Conservation (phyloP, 768 basidiomycete genomes). For the Exidia glandulosa region DNA sequence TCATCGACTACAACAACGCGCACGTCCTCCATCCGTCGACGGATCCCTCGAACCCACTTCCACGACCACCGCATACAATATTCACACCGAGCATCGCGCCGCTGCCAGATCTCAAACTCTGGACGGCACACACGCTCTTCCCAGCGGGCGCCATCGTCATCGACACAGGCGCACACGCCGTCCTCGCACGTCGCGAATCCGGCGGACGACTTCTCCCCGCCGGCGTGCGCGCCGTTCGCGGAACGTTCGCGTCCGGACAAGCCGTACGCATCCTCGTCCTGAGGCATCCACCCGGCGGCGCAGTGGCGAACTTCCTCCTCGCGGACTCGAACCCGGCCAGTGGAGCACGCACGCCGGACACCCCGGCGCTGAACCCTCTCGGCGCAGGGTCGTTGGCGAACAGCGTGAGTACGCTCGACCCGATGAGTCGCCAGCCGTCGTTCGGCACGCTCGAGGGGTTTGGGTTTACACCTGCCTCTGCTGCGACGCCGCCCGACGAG, state of each 20-base stretch:
- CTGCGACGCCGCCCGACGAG: conserved; percentile 20
- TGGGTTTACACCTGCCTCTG: conserved; percentile 10
- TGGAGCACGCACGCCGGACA: neutral
- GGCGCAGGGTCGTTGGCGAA: neutral
- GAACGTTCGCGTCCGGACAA: conserved; percentile 87
- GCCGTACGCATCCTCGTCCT: conserved; percentile 75
- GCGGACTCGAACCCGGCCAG: conserved; percentile 1
- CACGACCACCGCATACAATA: conserved; percentile 74
- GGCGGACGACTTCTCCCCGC: conserved; percentile 88
- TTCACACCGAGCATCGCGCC: conserved; percentile 69
- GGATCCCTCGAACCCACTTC: neutral
- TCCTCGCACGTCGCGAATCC: conserved; percentile 74
- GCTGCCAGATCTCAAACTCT: conserved; percentile 79
- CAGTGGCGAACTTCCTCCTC: neutral
- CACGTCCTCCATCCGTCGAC: neutral
- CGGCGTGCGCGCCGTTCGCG: conserved; percentile 79
- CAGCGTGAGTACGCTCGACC: neutral
- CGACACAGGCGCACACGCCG: conserved; percentile 78
- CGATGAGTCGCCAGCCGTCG: neutral
- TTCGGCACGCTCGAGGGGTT: neutral
- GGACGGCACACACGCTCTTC: conserved; percentile 92
- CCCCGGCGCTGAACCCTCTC: neutral
- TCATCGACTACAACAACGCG: conserved; percentile 61
- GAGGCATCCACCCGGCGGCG: conserved; percentile 22
- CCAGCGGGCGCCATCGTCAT: conserved; percentile 84